phyloP scores from a whole-genome alignment of 2,329 filamentous ascomycete genomes.

The Colletotrichum lentis region DNA sequence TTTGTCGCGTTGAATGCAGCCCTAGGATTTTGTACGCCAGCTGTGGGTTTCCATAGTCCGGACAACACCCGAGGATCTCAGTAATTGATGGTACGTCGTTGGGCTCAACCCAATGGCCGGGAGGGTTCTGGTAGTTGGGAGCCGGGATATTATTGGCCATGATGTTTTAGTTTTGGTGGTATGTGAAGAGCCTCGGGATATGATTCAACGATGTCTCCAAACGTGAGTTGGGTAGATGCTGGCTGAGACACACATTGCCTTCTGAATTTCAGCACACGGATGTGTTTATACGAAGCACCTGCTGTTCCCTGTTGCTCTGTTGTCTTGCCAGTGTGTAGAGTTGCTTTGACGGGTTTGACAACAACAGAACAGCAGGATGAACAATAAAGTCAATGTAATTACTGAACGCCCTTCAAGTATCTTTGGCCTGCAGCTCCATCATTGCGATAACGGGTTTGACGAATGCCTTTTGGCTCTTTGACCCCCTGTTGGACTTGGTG shows the following conservation, averaged over 20 bases:
- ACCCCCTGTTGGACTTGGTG: background rate
- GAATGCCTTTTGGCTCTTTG: background rate
- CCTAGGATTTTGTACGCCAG: background rate
- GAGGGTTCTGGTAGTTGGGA: background rate
- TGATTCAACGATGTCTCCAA: too few relatives aligned
- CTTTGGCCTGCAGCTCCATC: background rate
- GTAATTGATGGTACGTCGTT: background rate
- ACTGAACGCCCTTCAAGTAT: too few relatives aligned
- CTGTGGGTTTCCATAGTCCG: background rate
- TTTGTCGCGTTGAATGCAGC: background rate
- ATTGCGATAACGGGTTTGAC: background rate
- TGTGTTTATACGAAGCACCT: too few relatives aligned
- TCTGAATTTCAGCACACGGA: too few relatives aligned
- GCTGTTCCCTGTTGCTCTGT: too few relatives aligned
- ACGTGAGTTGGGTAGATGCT: too few relatives aligned
- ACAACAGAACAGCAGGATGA: background rate
- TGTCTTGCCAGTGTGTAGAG: too few relatives aligned
- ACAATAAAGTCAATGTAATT: background rate
- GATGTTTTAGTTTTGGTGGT: background rate
- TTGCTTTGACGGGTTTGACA: background rate
- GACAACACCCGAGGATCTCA: slow-evolving; percentile 1
- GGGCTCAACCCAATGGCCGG: background rate
- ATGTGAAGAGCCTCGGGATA: background rate
- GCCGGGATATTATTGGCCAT: background rate
- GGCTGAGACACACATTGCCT: too few relatives aligned